Evolutionary conservation across 139 green algal species (phyloP), one percentile per base, ranked within the genome.

Genomic region (Penium margaritaceum): DNA sequence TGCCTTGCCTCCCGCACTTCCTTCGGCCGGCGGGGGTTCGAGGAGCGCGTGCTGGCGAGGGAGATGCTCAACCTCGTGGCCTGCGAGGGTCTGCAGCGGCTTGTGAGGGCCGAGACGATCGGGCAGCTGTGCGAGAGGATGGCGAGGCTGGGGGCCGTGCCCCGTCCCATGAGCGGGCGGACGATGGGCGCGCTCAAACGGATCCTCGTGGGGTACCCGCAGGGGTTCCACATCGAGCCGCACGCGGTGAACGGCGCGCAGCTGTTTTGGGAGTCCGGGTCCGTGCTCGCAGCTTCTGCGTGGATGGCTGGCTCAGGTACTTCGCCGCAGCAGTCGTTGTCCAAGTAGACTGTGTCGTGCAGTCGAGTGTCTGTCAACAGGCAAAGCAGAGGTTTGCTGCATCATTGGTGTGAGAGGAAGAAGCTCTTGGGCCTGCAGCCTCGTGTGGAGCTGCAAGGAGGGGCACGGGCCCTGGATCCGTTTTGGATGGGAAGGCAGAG

Each of bases 1-100:
- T 21, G 21, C 46, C 46, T 58, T 2, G 46, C 46, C 46, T 58
- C 46, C 1, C 46, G 46, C 46, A 32, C 24, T 2, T 58, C 47
- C 47, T 58, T 58, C 47, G 47, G 47, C 47, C 47, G 47, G n/a
- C 47, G 47, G n/a, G 47, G 47, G 2, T 58, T 58, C 9, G 47
- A 58, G 17, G 47, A 58, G 15, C 29, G 27, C 1, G 17, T 63
- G 55, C 55, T 73, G 17, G 65, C 44, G n/a, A 2, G 65, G n/a
- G 65, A 63, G 1, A 61, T 73, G 51, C 19, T 73, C 17, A 73
- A 73, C 21, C 39, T 73, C 5, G 34, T 73, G 3, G 19, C 65
- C 17, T 73, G 65, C 34, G 65, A 73, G 35, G 65, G 41, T 19
- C 19, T 51, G 39, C 65, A 72, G 53, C 36, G 65, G 17, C 32